phyloP scores from a whole-genome alignment of 805 yeast genomes.

The Wickerhamiella musiphila region DNA sequence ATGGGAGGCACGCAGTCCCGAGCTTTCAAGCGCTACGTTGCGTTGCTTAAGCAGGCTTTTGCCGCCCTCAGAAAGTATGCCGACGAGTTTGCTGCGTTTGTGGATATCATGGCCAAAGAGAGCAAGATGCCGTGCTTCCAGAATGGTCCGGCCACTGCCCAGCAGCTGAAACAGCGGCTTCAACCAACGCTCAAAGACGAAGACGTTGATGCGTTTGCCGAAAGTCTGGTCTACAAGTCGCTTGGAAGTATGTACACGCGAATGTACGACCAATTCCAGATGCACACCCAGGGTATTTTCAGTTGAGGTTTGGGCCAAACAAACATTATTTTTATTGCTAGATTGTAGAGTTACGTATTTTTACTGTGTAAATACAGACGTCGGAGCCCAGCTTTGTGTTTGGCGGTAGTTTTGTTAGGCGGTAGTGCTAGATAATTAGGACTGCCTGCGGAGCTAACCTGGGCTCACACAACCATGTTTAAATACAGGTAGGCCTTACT shows the following conservation, averaged over 20 bases:
- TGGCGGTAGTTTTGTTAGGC: too few species aligned
- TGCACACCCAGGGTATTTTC: slow-evolving; percentile 89
- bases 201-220: slow-evolving; percentile 67
- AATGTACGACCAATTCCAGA: slow-evolving; percentile 85
- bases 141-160: slow-evolving; percentile 70
- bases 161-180: slow-evolving; percentile 61
- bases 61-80: slow-evolving; percentile 53
- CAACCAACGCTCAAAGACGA: slow-evolving; percentile 58
- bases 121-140: slow-evolving; percentile 82
- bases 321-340: background rate
- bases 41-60: slow-evolving; percentile 56
- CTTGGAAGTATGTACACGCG: slow-evolving; percentile 79
- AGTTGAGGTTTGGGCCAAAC: slow-evolving; percentile 2
- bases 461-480: too few species aligned
- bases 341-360: too few species aligned
- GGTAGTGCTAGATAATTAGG: too few species aligned
- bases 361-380: too few species aligned
- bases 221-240: slow-evolving; percentile 61
- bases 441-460: too few species aligned
- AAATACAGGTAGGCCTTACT: too few species aligned
- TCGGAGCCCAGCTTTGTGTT: too few species aligned
- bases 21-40: slow-evolving; percentile 41
- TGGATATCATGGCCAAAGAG: slow-evolving; percentile 87
- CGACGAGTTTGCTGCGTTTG: slow-evolving; percentile 61
- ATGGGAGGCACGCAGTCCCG: slow-evolving; percentile 63